Conservation (phyloP, 1,284 basidiomycete genomes). For the Phellinidium pouzarii region DNA sequence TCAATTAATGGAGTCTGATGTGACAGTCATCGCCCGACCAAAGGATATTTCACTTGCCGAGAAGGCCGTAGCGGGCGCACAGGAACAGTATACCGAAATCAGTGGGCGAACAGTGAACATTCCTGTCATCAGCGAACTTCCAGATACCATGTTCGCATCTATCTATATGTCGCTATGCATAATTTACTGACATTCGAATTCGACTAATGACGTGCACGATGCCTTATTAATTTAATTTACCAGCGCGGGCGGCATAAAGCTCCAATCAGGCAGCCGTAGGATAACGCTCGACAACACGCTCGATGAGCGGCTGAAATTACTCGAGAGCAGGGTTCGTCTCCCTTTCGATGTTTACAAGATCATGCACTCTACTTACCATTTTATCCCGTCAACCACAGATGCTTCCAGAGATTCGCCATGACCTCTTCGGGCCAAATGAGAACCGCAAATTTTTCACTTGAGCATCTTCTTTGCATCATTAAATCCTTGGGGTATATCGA, state of each 20-base stretch:
- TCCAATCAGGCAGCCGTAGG: slow-evolving; percentile 63
- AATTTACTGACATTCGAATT: no score
- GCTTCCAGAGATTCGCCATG: slow-evolving; percentile 84
- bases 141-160: slow-evolving; percentile 61
- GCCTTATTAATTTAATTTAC: no score
- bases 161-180: no score
- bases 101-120: slow-evolving; percentile 66
- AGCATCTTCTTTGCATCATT: not conserved
- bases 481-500: no score
- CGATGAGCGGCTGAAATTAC: slow-evolving; percentile 77
- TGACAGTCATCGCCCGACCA: slow-evolving; percentile 55
- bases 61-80: slow-evolving; percentile 59
- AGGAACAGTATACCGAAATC: slow-evolving; percentile 61
- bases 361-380: slow-evolving; percentile 1
- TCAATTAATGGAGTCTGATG: slow-evolving; percentile 64
- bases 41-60: slow-evolving; percentile 52
- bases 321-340: slow-evolving; percentile 81
- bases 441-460: slow-evolving; percentile 83
- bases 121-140: slow-evolving; percentile 59
- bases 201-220: no score
- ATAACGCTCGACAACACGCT: slow-evolving; percentile 91
- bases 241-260: slow-evolving; percentile 82
- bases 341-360: not conserved
- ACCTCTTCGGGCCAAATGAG: slow-evolving; percentile 79
- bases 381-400: slow-evolving; percentile 52